Evolutionary conservation across 78 protist species (phyloP).

Genomic region (Creolimax fragrantissima): DNA sequence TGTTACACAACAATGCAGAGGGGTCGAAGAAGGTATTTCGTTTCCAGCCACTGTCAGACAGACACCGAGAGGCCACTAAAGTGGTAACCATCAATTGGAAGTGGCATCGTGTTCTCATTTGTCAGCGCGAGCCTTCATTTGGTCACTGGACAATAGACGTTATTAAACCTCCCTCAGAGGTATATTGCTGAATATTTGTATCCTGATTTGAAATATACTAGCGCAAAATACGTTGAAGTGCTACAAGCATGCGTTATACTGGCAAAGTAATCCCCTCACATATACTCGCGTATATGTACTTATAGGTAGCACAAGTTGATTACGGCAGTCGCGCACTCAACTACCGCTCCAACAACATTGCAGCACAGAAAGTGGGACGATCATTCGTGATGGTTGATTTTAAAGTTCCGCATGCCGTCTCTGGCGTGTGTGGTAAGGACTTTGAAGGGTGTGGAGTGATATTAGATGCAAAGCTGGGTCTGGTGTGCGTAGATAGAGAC

Average conservation of each 20-base stretch:
- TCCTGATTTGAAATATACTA: no score
- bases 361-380: background rate
- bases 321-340: background rate
- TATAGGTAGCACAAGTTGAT: background rate
- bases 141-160: background rate
- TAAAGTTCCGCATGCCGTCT: conserved; percentile 11
- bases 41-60: background rate
- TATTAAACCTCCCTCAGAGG: background rate
- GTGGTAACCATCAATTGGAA: conserved; percentile 1
- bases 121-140: background rate
- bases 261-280: no score
- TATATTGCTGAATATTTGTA: background rate
- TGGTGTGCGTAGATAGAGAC: conserved; percentile 32
- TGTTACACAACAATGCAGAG: background rate
- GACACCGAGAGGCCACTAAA: background rate
- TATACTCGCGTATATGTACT: no score
- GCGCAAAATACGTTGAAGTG: no score
- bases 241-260: no score
- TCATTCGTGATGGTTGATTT: conserved; percentile 5
- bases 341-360: background rate
- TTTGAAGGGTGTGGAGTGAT: conserved; percentile 18
- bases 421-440: conserved; percentile 24
- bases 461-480: conserved; percentile 22
- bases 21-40: background rate
- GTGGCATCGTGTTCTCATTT: background rate